phyloP scores from a whole-genome alignment of 768 basidiomycete species.

The Trametes gibbosa region DNA sequence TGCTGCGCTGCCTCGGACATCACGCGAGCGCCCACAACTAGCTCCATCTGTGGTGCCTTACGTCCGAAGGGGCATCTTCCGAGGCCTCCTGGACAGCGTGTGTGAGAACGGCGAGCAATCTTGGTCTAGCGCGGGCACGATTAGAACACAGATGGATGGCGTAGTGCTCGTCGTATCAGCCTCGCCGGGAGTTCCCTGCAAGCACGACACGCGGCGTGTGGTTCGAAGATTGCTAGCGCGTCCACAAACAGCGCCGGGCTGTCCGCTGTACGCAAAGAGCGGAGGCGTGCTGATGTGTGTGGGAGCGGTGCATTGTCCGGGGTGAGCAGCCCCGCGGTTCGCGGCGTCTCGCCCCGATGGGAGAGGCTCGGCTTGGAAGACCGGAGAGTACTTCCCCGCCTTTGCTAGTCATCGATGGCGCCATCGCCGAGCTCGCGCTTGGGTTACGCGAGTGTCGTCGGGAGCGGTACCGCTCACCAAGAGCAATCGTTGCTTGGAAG shows the following conservation, averaged over 20 bases:
- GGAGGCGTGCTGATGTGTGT: neutral
- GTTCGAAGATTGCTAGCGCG: neutral
- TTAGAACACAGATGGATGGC: neutral
- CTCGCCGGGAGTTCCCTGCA: neutral
- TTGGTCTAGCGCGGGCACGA: neutral
- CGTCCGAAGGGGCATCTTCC: neutral
- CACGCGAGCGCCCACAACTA: conserved; percentile 2
- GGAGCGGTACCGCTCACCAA: too few relatives aligned
- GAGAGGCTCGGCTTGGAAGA: too few relatives aligned
- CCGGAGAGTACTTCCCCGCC: too few relatives aligned
- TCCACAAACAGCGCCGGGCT: conserved; percentile 1
- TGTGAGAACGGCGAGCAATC: neutral
- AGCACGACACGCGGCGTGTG: neutral
- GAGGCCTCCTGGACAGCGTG: neutral
- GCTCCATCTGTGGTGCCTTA: neutral
- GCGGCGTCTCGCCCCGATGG: neutral
- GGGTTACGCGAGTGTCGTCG: too few relatives aligned
- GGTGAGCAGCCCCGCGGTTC: neutral
- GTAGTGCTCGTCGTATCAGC: neutral
- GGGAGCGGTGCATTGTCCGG: neutral
- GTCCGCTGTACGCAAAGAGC: neutral
- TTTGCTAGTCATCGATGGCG: too few relatives aligned
- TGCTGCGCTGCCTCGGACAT: neutral
- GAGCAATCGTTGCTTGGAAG: too few relatives aligned
- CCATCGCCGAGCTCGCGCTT: too few relatives aligned